Conservation (phyloP, 2,329 filamentous ascomycete species). For the Diplodia mutila region DNA sequence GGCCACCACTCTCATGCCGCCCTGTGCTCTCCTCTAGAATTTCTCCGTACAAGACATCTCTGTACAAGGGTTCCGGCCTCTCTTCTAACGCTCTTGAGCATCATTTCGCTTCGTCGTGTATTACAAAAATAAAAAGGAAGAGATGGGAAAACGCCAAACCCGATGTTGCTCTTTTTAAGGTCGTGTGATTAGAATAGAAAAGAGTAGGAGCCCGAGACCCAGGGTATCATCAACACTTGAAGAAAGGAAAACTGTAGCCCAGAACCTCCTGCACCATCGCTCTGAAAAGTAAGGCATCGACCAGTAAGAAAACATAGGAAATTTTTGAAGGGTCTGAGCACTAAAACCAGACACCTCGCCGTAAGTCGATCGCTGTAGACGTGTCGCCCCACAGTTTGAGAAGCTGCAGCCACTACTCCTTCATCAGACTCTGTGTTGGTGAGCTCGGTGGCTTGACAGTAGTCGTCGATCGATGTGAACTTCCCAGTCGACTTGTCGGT, state of each 20-base stretch:
- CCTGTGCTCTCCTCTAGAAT: background rate
- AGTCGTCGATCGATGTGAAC: background rate
- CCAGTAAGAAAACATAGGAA: background rate
- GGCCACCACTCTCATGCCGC: background rate
- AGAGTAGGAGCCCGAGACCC: background rate
- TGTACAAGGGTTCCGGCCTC: background rate
- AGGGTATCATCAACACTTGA: constrained; percentile 9
- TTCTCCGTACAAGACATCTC: background rate
- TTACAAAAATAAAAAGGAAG: background rate
- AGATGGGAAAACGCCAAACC: background rate
- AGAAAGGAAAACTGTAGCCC: background rate
- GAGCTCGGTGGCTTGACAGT: background rate
- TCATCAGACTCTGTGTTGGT: background rate
- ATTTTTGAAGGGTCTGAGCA: background rate
- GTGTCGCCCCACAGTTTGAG: background rate
- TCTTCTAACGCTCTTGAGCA: background rate
- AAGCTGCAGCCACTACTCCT: background rate
- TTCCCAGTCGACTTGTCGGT: background rate
- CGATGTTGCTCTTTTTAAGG: background rate
- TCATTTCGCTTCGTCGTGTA: background rate
- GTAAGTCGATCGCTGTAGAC: background rate
- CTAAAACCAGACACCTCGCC: background rate
- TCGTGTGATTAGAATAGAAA: background rate
- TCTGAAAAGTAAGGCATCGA: background rate
- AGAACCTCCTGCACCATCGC: background rate